A percentile compares a stretch with the other conserved stretches of the same genome.
Evolutionary conservation across 2,329 filamentous ascomycete species (phyloP).

Genomic region (Grosmannia penicillata): DNA sequence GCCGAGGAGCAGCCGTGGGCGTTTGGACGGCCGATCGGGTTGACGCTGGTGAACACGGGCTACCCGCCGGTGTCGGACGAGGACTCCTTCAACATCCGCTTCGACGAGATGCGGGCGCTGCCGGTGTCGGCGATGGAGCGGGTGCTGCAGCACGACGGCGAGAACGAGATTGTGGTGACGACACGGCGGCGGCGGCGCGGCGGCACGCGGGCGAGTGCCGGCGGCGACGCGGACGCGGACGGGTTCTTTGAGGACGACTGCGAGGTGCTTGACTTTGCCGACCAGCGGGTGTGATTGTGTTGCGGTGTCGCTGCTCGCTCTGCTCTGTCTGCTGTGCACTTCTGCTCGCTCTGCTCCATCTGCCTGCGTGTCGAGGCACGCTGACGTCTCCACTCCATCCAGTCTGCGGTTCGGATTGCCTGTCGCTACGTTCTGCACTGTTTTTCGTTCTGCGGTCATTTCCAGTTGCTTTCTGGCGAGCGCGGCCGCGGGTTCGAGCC

Average conservation of each 20-base stretch:
- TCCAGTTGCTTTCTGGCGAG: too few species aligned
- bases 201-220: constrained; percentile 28
- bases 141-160: constrained; percentile 38
- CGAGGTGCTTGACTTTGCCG: constrained; percentile 79
- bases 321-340: neutral
- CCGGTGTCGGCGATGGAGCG: constrained; percentile 51
- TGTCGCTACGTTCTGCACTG: too few species aligned
- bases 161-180: constrained; percentile 62
- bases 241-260: constrained; percentile 90
- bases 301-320: constrained; percentile 1
- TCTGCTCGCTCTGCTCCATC: neutral
- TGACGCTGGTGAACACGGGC: constrained; percentile 38
- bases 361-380: too few species aligned
- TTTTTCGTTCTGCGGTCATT: too few species aligned
- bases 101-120: constrained; percentile 43
- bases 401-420: too few species aligned
- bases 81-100: constrained; percentile 28
- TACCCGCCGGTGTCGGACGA: constrained; percentile 32
- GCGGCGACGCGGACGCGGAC: constrained; percentile 34
- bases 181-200: constrained; percentile 61
- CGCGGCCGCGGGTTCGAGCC: too few species aligned
- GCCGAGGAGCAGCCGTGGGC: constrained; percentile 29
- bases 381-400: too few species aligned
- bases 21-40: constrained; percentile 41
- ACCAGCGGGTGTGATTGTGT: constrained; percentile 42